phyloP scores from a whole-genome alignment of 345 rosid species.

The Rhodamnia argentea region DNA sequence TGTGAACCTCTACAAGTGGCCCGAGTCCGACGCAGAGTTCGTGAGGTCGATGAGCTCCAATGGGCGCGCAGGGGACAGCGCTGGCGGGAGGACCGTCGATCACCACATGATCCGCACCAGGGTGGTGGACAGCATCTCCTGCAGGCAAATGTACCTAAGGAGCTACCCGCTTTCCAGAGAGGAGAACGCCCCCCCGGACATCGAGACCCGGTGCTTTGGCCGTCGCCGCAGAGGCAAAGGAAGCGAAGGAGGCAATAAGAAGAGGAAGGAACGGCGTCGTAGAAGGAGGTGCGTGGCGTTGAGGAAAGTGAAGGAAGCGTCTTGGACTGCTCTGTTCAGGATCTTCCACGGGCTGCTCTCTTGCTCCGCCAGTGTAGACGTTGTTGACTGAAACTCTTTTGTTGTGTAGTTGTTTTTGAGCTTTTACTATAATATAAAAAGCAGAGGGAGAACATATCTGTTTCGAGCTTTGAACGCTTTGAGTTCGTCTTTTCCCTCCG shows the following conservation, averaged over 20 bases:
- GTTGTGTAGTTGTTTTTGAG: background rate
- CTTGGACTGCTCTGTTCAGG: slow-evolving; percentile 36
- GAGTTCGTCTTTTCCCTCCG: background rate
- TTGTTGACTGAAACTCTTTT: slow-evolving; percentile 13
- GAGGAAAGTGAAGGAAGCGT: slow-evolving; percentile 41
- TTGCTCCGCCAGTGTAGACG: slow-evolving; percentile 46
- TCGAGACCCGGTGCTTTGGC: slow-evolving; percentile 35
- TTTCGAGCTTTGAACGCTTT: background rate
- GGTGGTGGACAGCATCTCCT: slow-evolving; percentile 76
- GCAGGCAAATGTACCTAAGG: slow-evolving; percentile 78
- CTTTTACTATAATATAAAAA: background rate
- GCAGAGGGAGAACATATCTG: background rate
- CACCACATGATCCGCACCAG: slow-evolving; percentile 13
- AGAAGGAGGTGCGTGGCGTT: slow-evolving; percentile 29
- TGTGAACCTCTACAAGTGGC: slow-evolving; percentile 74
- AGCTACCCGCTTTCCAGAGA: slow-evolving; percentile 76
- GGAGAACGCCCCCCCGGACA: slow-evolving; percentile 16
- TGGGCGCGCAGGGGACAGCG: background rate
- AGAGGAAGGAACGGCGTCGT: slow-evolving; percentile 1
- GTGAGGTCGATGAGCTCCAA: slow-evolving; percentile 31
- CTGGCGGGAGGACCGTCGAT: background rate
- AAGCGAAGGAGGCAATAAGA: background rate
- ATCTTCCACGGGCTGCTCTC: slow-evolving; percentile 41
- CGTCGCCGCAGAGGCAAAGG: background rate
- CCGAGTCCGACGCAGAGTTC: slow-evolving; percentile 71